These are phyloP conservation scores for Calonectria pseudoreteaudii DNA, from an alignment of 2,329 filamentous ascomycete genomes.

Conservation along the genomic window DNA sequence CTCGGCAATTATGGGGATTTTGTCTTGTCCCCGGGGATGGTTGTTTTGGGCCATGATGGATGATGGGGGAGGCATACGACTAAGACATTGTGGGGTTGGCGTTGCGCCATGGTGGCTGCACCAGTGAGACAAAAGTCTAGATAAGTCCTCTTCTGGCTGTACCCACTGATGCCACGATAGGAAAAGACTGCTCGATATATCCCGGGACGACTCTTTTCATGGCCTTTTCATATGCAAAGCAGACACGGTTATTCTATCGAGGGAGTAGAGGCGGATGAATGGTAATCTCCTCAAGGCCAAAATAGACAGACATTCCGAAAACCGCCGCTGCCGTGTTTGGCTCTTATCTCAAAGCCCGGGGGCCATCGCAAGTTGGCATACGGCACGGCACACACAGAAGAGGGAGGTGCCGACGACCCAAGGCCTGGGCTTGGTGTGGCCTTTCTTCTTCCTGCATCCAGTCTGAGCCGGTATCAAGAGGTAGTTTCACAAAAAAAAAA, in stretches of 20 bases:
- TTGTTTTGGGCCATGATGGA: neutral
- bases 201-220: neutral
- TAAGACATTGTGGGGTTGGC: slow-evolving; percentile 17
- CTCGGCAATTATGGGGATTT: neutral
- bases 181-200: neutral
- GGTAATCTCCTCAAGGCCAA: neutral
- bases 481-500: neutral
- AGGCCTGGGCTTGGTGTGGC: neutral
- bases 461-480: neutral
- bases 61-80: slow-evolving; percentile 4
- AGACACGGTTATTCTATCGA: neutral
- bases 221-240: neutral
- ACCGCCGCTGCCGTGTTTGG: neutral
- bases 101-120: neutral
- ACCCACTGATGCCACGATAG: neutral
- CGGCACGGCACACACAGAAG: slow-evolving; percentile 2
- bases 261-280: neutral
- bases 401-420: neutral
- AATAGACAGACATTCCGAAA: neutral
- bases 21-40: neutral
- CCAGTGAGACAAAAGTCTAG: slow-evolving; percentile 3
- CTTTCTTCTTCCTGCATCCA: neutral
- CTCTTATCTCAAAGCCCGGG: neutral
- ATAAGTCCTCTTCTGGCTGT: neutral
- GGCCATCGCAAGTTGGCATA: neutral